These are phyloP conservation scores for Chrysoporthe puriensis DNA, from an alignment of 2,329 filamentous ascomycete genomes.

Conservation along the genomic window DNA sequence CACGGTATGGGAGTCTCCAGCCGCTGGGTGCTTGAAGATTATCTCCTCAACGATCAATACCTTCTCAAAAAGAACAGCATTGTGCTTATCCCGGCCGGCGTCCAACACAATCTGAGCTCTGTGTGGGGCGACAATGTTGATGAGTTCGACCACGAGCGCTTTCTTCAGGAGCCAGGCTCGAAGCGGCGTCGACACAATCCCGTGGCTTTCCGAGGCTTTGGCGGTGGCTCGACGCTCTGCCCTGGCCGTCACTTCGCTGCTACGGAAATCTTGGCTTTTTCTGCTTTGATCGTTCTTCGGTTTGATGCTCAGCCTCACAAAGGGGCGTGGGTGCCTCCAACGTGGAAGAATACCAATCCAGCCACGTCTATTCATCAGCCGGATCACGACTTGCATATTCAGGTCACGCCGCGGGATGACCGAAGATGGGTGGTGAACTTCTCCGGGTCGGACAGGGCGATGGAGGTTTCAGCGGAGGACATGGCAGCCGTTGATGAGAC, in stretches of 20 bases:
- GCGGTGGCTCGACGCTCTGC: constrained; percentile 3
- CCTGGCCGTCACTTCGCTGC: constrained; percentile 15
- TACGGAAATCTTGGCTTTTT: too few relatives aligned
- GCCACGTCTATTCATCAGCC: not conserved
- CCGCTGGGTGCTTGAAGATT: constrained; percentile 17
- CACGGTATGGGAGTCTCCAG: constrained; percentile 38
- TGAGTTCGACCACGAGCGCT: constrained; percentile 16
- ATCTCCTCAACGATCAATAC: constrained; percentile 20
- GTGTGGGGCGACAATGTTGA: constrained; percentile 10
- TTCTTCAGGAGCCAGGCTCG: constrained; percentile 6
- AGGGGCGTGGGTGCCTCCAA: not conserved
- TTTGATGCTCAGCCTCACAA: too few relatives aligned
- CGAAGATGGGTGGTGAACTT: too few relatives aligned
- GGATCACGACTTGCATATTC: not conserved
- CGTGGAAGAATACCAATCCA: not conserved
- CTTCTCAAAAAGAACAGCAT: constrained; percentile 27
- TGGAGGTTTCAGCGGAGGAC: too few relatives aligned
- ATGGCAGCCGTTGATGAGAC: too few relatives aligned
- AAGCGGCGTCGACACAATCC: too few relatives aligned
- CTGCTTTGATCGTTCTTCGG: too few relatives aligned
- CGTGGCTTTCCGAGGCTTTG: too few relatives aligned
- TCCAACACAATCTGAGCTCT: constrained; percentile 2
- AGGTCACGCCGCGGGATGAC: not conserved
- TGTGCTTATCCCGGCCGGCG: constrained; percentile 12
- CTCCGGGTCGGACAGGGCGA: too few relatives aligned